A percentile compares a stretch with the other conserved stretches of the same genome.
Conservation (phyloP, 1,284 basidiomycete species). For the Heterobasidion occidentale region DNA sequence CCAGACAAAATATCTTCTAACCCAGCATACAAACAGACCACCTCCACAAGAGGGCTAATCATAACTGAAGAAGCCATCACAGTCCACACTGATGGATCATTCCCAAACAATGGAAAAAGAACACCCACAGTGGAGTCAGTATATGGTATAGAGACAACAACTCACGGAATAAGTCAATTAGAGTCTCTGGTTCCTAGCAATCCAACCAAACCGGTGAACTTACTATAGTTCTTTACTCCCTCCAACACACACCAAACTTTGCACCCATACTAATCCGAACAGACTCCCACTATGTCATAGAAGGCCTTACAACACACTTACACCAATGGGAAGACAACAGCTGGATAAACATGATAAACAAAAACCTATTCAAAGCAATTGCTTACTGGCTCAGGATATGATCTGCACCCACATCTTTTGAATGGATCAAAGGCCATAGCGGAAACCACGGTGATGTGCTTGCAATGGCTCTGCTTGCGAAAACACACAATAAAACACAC, state of each 20-base stretch:
- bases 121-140: too few species aligned
- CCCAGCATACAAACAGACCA: too few species aligned
- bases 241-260: not conserved
- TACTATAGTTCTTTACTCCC: not conserved
- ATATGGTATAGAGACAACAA: too few species aligned
- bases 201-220: not conserved
- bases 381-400: slow-evolving; percentile 9
- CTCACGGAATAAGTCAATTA: too few species aligned
- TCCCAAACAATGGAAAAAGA: too few species aligned
- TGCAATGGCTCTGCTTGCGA: too few species aligned
- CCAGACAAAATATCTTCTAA: too few species aligned
- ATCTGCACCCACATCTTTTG: slow-evolving; percentile 12
- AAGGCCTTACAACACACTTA: slow-evolving; percentile 14
- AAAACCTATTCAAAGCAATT: slow-evolving; percentile 4
- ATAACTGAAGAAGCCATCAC: too few species aligned
- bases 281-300: slow-evolving; percentile 13
- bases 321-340: slow-evolving; percentile 14
- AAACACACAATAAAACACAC: too few species aligned
- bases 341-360: slow-evolving; percentile 12
- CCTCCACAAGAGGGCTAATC: too few species aligned
- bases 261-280: slow-evolving; percentile 8
- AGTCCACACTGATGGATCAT: too few species aligned
- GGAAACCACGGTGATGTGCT: not conserved
- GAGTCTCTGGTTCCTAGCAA: not conserved
- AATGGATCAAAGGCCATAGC: slow-evolving; percentile 22